phyloP scores from a whole-genome alignment of 2,329 filamentous ascomycete genomes.

The Alternaria gansuensis region DNA sequence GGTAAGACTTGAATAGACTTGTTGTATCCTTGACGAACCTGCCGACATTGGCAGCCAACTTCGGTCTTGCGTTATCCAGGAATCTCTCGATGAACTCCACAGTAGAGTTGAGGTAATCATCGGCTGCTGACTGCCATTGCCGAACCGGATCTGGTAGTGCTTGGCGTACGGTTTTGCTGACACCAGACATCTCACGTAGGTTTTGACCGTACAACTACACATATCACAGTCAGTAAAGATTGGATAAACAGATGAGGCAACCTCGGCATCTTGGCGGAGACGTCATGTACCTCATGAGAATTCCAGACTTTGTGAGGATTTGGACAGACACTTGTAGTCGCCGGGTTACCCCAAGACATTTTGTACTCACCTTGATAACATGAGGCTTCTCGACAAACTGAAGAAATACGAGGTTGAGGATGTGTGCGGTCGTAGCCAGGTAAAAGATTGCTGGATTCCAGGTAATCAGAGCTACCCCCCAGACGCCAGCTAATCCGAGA shows the following conservation, averaged over 20 bases:
- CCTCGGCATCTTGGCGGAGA: neutral
- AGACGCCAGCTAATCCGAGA: constrained; percentile 91
- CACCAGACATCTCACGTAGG: constrained; percentile 84
- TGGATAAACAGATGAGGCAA: neutral
- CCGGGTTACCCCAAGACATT: neutral
- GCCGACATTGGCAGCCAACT: constrained; percentile 83
- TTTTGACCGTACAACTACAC: constrained; percentile 77
- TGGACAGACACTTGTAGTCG: neutral
- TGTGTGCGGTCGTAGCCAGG: constrained; percentile 84
- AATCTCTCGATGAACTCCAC: constrained; percentile 91
- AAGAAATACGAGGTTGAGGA: constrained; percentile 85
- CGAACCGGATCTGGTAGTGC: constrained; percentile 84
- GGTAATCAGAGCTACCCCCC: constrained; percentile 93
- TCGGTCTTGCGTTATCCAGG: constrained; percentile 83
- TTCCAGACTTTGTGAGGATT: neutral
- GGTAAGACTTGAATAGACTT: constrained; percentile 87
- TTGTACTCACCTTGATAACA: constrained; percentile 63
- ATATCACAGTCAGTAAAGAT: constrained; percentile 2
- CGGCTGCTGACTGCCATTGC: constrained; percentile 84
- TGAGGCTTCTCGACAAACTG: constrained; percentile 94
- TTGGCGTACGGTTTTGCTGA: constrained; percentile 89
- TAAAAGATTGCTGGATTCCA: constrained; percentile 88
- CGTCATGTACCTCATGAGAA: constrained; percentile 61
- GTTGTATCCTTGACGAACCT: constrained; percentile 88
- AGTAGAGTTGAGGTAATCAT: constrained; percentile 85